These are phyloP conservation scores for Amanita fuliginea DNA, from an alignment of 768 basidiomycete genomes.

Conservation along the genomic window DNA sequence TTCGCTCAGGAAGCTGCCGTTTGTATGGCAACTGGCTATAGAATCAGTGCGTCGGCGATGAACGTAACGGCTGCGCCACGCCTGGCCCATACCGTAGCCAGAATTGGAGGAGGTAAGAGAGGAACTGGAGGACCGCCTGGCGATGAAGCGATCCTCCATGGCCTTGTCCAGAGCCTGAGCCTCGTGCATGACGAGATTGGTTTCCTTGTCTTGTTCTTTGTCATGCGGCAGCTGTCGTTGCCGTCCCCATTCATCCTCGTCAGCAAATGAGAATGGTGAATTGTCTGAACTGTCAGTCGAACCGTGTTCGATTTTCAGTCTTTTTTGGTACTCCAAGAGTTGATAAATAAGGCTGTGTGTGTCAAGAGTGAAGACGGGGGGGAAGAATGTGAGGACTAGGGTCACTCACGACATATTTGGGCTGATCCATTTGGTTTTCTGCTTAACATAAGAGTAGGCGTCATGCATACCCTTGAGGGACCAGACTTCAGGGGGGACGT, in stretches of 20 bases:
- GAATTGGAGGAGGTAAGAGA: conserved; percentile 45
- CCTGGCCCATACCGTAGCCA: conserved; percentile 55
- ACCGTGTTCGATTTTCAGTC: conserved; percentile 36
- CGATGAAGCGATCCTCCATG: conserved; percentile 75
- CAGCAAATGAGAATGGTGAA: conserved; percentile 35
- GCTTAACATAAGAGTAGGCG: conserved; percentile 83
- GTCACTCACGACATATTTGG: conserved; percentile 88
- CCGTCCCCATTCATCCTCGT: conserved; percentile 76
- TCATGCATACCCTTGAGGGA: conserved; percentile 81
- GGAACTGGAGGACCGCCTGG: conserved; percentile 61
- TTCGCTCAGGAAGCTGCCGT: conserved; percentile 64
- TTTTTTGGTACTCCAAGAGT: conserved; percentile 83
- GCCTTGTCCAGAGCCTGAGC: conserved; percentile 78
- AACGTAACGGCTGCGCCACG: conserved; percentile 55
- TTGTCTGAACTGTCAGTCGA: conserved; percentile 45
- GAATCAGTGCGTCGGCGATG: conserved; percentile 65
- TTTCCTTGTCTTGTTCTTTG: conserved; percentile 43
- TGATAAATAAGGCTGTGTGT: conserved; percentile 83
- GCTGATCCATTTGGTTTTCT: conserved; percentile 78
- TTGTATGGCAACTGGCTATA: conserved; percentile 58
- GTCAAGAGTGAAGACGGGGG: conserved; percentile 10
- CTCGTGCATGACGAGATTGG: conserved; percentile 54
- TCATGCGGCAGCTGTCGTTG: conserved; percentile 52
- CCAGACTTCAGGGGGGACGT: conserved; percentile 67
- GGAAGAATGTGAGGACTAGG: conserved; percentile 9